These are phyloP conservation scores for Bromus sterilis DNA, from an alignment of 176 grass and related monocot species.

Conservation along the genomic window DNA sequence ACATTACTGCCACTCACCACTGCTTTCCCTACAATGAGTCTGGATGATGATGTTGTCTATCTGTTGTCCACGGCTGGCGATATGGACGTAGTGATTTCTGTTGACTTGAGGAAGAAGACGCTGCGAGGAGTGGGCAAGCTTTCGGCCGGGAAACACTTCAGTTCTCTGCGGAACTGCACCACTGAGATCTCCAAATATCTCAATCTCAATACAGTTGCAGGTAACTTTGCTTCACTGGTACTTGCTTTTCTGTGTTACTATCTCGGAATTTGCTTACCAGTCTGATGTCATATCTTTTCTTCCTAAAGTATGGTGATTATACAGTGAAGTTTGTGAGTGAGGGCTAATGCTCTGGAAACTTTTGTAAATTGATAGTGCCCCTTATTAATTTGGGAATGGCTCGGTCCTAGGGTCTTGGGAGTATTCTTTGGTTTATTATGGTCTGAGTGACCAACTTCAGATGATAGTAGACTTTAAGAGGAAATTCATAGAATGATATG, in stretches of 20 bases:
- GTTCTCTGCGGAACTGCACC: not conserved
- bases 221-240: not conserved
- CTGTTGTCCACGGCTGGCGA: not conserved
- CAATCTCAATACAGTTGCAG: not conserved
- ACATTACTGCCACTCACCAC: not conserved
- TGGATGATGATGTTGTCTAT: not conserved
- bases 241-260: not conserved
- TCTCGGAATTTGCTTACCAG: not conserved
- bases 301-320: not conserved
- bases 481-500: too few species aligned
- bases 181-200: slow-evolving; percentile 1
- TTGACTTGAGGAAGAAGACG: not conserved
- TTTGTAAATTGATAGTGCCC: not conserved
- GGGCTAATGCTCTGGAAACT: not conserved
- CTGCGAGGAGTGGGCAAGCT: not conserved
- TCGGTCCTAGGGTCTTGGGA: not conserved
- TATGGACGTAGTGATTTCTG: not conserved
- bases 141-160: not conserved
- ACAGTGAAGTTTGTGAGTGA: not conserved
- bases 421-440: not conserved
- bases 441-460: not conserved
- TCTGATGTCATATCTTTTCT: not conserved
- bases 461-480: not conserved
- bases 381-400: not conserved
- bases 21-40: not conserved